These are phyloP conservation scores for Coccomyxa subellipsoidea DNA, from an alignment of 163 green algal genomes.

Conservation along the genomic window DNA sequence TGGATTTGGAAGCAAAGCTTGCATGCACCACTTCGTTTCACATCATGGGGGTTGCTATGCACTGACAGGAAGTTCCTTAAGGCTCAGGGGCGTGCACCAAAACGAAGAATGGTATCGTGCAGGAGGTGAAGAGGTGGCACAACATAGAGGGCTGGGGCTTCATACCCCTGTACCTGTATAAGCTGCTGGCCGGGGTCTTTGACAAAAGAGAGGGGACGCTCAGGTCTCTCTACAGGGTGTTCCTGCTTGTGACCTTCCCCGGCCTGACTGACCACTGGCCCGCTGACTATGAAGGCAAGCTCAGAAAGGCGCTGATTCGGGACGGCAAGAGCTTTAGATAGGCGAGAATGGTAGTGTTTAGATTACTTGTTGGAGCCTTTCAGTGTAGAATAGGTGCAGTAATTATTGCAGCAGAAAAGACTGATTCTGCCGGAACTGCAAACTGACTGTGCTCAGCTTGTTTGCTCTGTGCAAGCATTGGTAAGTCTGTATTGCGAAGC, in stretches of 20 bases:
- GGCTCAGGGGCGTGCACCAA: neutral
- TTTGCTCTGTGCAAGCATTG: too few relatives aligned
- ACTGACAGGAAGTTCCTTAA: neutral
- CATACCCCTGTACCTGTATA: conserved; percentile 19
- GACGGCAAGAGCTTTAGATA: neutral
- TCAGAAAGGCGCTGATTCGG: neutral
- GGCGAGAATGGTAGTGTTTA: too few relatives aligned
- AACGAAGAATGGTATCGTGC: neutral
- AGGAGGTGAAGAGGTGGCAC: conserved; percentile 6
- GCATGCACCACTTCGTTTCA: too few relatives aligned
- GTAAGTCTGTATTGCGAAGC: too few relatives aligned
- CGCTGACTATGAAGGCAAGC: conserved; percentile 4
- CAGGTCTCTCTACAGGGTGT: conserved; percentile 12
- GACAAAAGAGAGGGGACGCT: neutral
- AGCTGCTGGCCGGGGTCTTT: conserved; percentile 9
- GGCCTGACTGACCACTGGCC: conserved; percentile 18
- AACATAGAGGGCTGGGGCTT: conserved; percentile 20
- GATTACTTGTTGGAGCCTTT: too few relatives aligned
- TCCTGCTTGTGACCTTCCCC: conserved; percentile 21
- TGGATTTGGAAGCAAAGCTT: too few relatives aligned
- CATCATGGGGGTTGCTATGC: neutral
- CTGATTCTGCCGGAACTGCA: too few relatives aligned
- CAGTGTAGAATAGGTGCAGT: too few relatives aligned
- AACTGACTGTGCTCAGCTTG: too few relatives aligned
- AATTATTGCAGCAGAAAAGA: too few relatives aligned